Percentiles rank a stretch among this genome's conserved stretches.
Evolutionary conservation across 768 basidiomycete genomes (phyloP).

Genomic region (Suillus plorans): DNA sequence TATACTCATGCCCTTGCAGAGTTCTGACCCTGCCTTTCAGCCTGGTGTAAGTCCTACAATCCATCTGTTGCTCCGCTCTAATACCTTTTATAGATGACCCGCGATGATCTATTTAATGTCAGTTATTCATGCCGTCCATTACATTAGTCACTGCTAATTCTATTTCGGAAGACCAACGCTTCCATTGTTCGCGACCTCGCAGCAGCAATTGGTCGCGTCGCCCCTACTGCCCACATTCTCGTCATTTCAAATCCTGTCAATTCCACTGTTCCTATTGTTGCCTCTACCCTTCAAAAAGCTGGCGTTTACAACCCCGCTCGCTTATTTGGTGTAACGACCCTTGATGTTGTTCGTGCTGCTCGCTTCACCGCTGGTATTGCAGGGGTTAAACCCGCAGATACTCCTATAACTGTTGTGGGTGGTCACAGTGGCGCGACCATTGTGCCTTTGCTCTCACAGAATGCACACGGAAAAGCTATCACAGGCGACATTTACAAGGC

Average conservation of each 20-base stretch:
- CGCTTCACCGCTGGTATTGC: slow-evolving; percentile 82
- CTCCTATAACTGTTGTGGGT: slow-evolving; percentile 83
- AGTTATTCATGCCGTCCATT: slow-evolving; percentile 25
- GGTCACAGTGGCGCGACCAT: slow-evolving; percentile 98
- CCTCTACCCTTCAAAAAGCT: slow-evolving; percentile 84
- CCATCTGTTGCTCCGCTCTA: slow-evolving; percentile 21
- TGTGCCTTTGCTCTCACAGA: slow-evolving; percentile 92
- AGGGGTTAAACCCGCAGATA: slow-evolving; percentile 62
- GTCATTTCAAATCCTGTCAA: slow-evolving; percentile 99
- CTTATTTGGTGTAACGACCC: slow-evolving; percentile 96
- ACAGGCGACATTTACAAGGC: slow-evolving; percentile 71
- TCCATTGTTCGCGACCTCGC: slow-evolving; percentile 98
- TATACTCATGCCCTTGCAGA: not conserved
- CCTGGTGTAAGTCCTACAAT: slow-evolving; percentile 67
- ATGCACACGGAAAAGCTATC: slow-evolving; percentile 64
- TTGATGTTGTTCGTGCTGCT: slow-evolving; percentile 95
- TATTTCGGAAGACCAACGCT: slow-evolving; percentile 76
- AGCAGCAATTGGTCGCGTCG: slow-evolving; percentile 76
- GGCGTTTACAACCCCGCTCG: slow-evolving; percentile 89
- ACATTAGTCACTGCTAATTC: not conserved
- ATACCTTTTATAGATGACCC: slow-evolving; percentile 74
- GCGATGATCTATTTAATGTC: slow-evolving; percentile 95
- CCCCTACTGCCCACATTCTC: slow-evolving; percentile 90
- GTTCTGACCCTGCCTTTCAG: slow-evolving; percentile 43
- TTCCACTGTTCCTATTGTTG: slow-evolving; percentile 97